These are phyloP conservation scores for Clonostachys chloroleuca DNA, from an alignment of 2,329 filamentous ascomycete genomes.

Conservation along the genomic window DNA sequence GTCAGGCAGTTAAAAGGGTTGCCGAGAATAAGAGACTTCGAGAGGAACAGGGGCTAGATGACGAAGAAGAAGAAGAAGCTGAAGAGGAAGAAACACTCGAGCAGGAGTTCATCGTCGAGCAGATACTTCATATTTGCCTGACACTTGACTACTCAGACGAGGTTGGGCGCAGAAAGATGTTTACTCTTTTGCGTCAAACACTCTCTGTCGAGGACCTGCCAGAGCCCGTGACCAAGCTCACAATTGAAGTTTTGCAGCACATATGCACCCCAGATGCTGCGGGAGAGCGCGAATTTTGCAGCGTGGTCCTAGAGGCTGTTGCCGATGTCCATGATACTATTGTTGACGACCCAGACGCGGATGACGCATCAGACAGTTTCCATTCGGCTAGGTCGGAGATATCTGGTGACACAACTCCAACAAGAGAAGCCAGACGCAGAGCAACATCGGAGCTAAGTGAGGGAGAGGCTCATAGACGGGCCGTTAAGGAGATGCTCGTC, in stretches of 20 bases:
- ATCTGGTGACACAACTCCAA: slow-evolving; percentile 58
- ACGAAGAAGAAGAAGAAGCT: slow-evolving; percentile 52
- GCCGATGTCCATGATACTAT: slow-evolving; percentile 97
- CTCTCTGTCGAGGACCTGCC: slow-evolving; percentile 83
- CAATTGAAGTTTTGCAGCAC: slow-evolving; percentile 74
- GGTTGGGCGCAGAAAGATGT: slow-evolving; percentile 93
- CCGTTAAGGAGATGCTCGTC: slow-evolving; percentile 86
- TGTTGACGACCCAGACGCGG: slow-evolving; percentile 60
- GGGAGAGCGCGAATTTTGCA: slow-evolving; percentile 79
- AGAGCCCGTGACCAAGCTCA: slow-evolving; percentile 87
- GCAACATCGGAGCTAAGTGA: slow-evolving; percentile 45
- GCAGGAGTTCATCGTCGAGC: slow-evolving; percentile 93
- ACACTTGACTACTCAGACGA: slow-evolving; percentile 98
- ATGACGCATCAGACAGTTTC: slow-evolving; percentile 68
- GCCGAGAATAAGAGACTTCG: slow-evolving; percentile 25
- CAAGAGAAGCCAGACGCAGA: slow-evolving; percentile 35
- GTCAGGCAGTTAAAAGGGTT: slow-evolving; percentile 57
- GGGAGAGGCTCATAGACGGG: slow-evolving; percentile 68
- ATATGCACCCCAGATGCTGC: slow-evolving; percentile 73
- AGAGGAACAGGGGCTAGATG: slow-evolving; percentile 5
- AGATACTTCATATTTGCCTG: slow-evolving; percentile 85
- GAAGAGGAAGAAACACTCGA: slow-evolving; percentile 84
- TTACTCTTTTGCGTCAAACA: slow-evolving; percentile 79
- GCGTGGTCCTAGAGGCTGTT: slow-evolving; percentile 85
- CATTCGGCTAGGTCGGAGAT: slow-evolving; percentile 88